These are phyloP conservation scores for Dipodascopsis uninucleata DNA, from an alignment of 805 yeast genomes.

Conservation along the genomic window DNA sequence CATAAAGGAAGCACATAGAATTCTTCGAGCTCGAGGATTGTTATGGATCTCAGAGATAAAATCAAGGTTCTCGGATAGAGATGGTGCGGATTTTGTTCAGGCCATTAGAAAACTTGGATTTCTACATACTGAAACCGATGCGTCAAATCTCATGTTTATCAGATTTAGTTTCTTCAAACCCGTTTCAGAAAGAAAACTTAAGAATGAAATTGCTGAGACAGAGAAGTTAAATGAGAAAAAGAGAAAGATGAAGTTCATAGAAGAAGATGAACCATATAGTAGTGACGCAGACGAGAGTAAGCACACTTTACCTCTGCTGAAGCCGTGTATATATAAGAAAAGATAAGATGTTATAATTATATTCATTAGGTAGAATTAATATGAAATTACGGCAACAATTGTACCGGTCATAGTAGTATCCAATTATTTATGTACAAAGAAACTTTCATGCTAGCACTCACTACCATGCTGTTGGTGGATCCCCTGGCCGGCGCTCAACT, in stretches of 20 bases:
- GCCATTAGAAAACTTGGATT: slow-evolving; percentile 76
- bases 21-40: slow-evolving; percentile 87
- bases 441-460: neutral
- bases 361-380: too few relatives aligned
- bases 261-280: slow-evolving; percentile 61
- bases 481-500: slow-evolving; percentile 17
- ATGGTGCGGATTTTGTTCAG: slow-evolving; percentile 61
- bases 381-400: too few relatives aligned
- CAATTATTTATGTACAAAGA: neutral
- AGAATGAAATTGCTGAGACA: slow-evolving; percentile 53
- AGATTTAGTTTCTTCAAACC: slow-evolving; percentile 93
- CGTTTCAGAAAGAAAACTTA: slow-evolving; percentile 25
- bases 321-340: slow-evolving; percentile 94
- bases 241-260: slow-evolving; percentile 50
- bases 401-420: too few relatives aligned
- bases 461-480: slow-evolving; percentile 21
- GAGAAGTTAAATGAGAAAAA: slow-evolving; percentile 46
- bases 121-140: slow-evolving; percentile 83
- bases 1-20: slow-evolving; percentile 80
- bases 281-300: slow-evolving; percentile 49
- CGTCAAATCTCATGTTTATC: slow-evolving; percentile 86
- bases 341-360: too few relatives aligned
- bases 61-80: slow-evolving; percentile 73
- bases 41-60: slow-evolving; percentile 97
- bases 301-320: slow-evolving; percentile 84